phyloP scores from a whole-genome alignment of 2,329 filamentous ascomycete genomes.

The Coniochaeta hoffmannii region DNA sequence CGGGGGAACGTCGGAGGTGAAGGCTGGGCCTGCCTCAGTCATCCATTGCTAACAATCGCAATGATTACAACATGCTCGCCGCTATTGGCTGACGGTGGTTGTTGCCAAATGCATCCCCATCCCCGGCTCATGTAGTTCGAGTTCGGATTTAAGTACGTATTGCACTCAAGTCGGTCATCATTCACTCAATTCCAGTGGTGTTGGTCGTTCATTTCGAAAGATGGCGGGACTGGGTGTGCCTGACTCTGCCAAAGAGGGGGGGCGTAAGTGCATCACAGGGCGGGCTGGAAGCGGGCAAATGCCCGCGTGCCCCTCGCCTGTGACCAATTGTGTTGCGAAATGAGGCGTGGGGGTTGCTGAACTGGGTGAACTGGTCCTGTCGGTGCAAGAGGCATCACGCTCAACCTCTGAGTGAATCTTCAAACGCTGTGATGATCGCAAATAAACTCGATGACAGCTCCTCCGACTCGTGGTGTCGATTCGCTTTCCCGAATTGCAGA shows the following conservation, averaged over 20 bases:
- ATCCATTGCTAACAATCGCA: not conserved
- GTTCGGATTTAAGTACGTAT: not conserved
- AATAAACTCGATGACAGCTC: too few relatives aligned
- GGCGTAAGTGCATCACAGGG: not conserved
- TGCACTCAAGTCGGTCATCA: too few relatives aligned
- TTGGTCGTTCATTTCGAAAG: not conserved
- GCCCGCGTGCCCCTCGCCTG: not conserved
- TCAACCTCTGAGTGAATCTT: too few relatives aligned
- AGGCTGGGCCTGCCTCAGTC: not conserved
- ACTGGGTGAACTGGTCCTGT: too few relatives aligned
- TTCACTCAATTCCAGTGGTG: not conserved
- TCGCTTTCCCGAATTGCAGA: too few relatives aligned
- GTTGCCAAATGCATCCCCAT: not conserved
- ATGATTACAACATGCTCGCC: not conserved
- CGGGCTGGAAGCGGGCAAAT: not conserved
- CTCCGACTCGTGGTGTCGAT: too few relatives aligned
- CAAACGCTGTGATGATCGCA: too few relatives aligned
- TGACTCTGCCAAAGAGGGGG: not conserved
- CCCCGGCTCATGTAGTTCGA: not conserved
- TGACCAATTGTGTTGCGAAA: conserved; percentile 1
- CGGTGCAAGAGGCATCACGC: too few relatives aligned
- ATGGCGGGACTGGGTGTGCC: not conserved
- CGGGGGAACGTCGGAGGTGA: not conserved
- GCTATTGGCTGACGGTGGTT: not conserved
- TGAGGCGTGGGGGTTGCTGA: not conserved